phyloP scores from a whole-genome alignment of 202 grass and related monocot species.

The Brachypodium distachyon region DNA sequence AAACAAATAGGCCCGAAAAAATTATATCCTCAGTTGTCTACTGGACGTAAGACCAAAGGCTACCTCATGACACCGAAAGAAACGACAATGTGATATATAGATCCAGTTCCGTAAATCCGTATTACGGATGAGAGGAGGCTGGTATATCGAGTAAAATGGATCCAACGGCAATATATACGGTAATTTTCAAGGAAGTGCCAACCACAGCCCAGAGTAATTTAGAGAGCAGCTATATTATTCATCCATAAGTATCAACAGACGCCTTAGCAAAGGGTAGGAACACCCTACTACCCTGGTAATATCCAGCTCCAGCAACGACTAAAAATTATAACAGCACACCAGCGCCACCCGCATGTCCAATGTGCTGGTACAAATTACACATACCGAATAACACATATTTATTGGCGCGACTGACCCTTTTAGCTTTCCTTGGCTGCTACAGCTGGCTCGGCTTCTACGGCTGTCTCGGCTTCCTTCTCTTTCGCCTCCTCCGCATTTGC shows the following conservation, averaged over 20 bases:
- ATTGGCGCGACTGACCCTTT: constrained; percentile 10
- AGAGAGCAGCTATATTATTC: background rate
- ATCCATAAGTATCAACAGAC: background rate
- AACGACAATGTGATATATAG: too few species aligned
- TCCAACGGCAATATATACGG: too few species aligned
- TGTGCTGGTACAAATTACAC: constrained; percentile 12
- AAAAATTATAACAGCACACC: background rate
- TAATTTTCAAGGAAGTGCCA: too few species aligned
- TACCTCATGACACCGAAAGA: too few species aligned
- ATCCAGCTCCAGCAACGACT: background rate
- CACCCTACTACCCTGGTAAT: background rate
- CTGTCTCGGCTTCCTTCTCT: constrained; percentile 22
- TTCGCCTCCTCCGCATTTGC: background rate
- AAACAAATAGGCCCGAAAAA: too few species aligned
- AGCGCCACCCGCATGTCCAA: background rate
- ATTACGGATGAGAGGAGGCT: background rate
- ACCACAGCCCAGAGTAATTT: background rate
- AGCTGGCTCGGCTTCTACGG: background rate
- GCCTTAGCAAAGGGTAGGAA: background rate
- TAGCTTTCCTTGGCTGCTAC: constrained; percentile 43
- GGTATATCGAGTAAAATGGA: background rate
- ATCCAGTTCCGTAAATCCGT: too few species aligned
- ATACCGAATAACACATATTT: constrained; percentile 25
- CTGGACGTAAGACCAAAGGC: too few species aligned
- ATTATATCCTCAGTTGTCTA: too few species aligned